Conservation (phyloP, 805 yeast species). For the Clavispora fructus region DNA sequence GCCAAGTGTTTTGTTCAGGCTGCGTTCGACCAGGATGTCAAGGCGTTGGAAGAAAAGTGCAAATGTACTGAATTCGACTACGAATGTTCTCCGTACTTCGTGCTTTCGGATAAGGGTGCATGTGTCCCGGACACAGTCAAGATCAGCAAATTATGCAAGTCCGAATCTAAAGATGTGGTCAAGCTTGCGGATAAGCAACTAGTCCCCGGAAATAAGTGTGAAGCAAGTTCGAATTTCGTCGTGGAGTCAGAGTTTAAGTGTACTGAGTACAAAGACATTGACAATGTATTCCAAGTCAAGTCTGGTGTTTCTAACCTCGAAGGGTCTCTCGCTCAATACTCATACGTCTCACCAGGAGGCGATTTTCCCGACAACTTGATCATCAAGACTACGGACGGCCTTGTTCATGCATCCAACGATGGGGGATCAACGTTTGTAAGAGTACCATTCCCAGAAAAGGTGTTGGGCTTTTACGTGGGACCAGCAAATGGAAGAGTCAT, state of each 20-base stretch:
- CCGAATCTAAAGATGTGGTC: slow-evolving; percentile 16
- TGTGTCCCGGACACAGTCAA: slow-evolving; percentile 41
- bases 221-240: slow-evolving; percentile 16
- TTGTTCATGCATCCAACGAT: slow-evolving; percentile 63
- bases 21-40: slow-evolving; percentile 39
- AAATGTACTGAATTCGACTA: slow-evolving; percentile 60
- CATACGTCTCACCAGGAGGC: slow-evolving; percentile 35
- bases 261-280: slow-evolving; percentile 7
- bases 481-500: slow-evolving; percentile 52
- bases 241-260: slow-evolving; percentile 13
- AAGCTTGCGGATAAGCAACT: slow-evolving; percentile 35
- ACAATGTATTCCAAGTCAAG: slow-evolving; percentile 5
- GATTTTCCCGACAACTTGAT: slow-evolving; percentile 40
- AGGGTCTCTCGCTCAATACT: slow-evolving; percentile 50
- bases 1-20: slow-evolving; percentile 58
- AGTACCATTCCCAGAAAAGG: slow-evolving; percentile 35
- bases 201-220: slow-evolving; percentile 44
- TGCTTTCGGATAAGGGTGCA: slow-evolving; percentile 25
- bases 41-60: slow-evolving; percentile 51
- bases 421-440: slow-evolving; percentile 52
- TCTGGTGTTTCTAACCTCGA: slow-evolving; percentile 36
- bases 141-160: slow-evolving; percentile 22
- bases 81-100: slow-evolving; percentile 59
- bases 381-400: slow-evolving; percentile 47
- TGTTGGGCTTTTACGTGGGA: slow-evolving; percentile 58